phyloP scores from a whole-genome alignment of 73 alveolate genomes.

The Tetrahymena borealis region DNA sequence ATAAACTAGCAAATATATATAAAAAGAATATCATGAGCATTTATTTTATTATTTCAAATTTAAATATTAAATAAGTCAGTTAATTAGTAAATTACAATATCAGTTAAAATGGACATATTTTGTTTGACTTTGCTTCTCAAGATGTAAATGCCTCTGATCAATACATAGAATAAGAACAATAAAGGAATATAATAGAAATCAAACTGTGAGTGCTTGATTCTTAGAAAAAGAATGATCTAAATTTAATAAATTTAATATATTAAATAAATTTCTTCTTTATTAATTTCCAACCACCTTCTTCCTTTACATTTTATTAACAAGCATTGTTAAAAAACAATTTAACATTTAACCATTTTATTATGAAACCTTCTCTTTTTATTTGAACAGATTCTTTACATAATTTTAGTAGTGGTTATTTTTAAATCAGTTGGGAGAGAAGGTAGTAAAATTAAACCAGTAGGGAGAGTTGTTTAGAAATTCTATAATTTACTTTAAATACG shows the following conservation, averaged over 20 bases:
- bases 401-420: too few species aligned
- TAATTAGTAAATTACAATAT: neutral
- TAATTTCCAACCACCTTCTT: too few species aligned
- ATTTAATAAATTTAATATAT: too few species aligned
- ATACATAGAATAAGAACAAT: neutral
- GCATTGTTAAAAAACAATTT: too few species aligned
- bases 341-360: too few species aligned
- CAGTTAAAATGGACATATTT: neutral
- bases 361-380: too few species aligned
- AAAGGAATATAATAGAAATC: neutral
- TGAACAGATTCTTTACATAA: too few species aligned
- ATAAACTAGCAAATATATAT: neutral
- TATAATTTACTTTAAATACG: neutral
- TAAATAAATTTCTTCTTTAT: too few species aligned
- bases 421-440: too few species aligned
- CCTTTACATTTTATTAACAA: too few species aligned
- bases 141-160: neutral
- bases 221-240: neutral
- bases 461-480: neutral
- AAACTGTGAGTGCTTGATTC: neutral
- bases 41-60: too few species aligned
- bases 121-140: neutral
- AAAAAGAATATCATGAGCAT: too few species aligned
- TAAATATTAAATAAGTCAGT: neutral
- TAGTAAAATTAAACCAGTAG: neutral